Evolutionary conservation across 164 flowering plant species (phyloP), one percentile per base, ranked within the genome.

Genomic region (Macadamia tetraphylla): DNA sequence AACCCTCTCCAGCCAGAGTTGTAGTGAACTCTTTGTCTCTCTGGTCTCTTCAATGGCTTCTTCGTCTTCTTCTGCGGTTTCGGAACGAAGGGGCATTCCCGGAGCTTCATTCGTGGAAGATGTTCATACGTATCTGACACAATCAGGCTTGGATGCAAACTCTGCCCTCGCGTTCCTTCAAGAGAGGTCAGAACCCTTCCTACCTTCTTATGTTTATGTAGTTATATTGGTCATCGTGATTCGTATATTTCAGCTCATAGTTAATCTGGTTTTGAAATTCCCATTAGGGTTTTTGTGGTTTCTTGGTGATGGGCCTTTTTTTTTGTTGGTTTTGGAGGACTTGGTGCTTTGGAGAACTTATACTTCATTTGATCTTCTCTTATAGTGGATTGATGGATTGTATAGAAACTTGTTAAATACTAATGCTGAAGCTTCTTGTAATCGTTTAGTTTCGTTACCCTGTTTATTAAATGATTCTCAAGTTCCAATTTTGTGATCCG

Each of bases 61-160:
- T 8, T 55, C 74, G 18, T 66, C 74, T n/a, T 64, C 77, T 15
- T 46, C 82, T 0, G 66, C 2, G 30, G 78, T 74, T 23, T 58
- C 83, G 2, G 98, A 88, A 76, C 78, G 99, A 71, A 86, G 99
- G 73, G 99, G 98, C 2, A 92, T 94, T 12, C 98, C 98, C 3
- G 95, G 82, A 56, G 96, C 98, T 62, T 75, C 93, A 43, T 94
- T 94, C 70, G 90, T 94, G 0, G 89, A 87, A 57, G 98, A 90
- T 70, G 97, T 94, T 0, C 89, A 90, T 52, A 77, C 82, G 11
- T 91, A 85, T 70, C 92, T 94, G 70, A 60, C 75, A 29, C 92
- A 88, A 68, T 75, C 71, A 13, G 88, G 86, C 29, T 92, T 94
- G 44, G 98, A 94, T 70, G 93, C 79, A 60, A 90, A 86, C 82